Evolutionary conservation across 2,329 filamentous ascomycete genomes (phyloP).

Genomic region (Corinectria fuckeliana): DNA sequence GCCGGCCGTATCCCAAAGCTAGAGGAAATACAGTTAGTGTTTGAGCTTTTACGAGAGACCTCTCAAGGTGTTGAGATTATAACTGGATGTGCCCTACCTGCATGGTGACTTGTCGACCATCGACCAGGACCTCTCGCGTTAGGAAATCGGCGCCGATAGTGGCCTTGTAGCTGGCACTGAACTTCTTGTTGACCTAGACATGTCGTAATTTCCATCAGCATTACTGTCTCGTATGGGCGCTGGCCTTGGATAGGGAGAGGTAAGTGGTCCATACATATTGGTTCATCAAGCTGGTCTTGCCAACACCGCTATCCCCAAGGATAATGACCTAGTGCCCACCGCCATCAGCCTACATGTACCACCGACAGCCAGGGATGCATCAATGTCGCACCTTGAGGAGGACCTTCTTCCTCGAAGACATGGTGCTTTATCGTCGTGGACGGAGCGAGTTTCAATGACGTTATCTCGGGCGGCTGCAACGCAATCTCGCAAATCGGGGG

Average conservation of each 20-base stretch:
- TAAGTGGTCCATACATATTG: slow-evolving; percentile 85
- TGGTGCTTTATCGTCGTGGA: slow-evolving; percentile 49
- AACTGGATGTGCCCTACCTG: slow-evolving; percentile 67
- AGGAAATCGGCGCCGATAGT: slow-evolving; percentile 99
- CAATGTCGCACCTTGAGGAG: slow-evolving; percentile 74
- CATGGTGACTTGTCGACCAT: slow-evolving; percentile 98
- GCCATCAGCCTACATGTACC: slow-evolving; percentile 22
- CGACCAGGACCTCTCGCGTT: slow-evolving; percentile 96
- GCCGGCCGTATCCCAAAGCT: slow-evolving; percentile 98
- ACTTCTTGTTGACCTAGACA: slow-evolving; percentile 97
- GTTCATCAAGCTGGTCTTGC: slow-evolving; percentile 99
- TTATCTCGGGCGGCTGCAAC: slow-evolving; percentile 36
- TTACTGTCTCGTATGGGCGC: slow-evolving; percentile 1
- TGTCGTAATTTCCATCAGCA: slow-evolving; percentile 16
- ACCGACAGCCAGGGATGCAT: neutral
- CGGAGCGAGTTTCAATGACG: slow-evolving; percentile 39
- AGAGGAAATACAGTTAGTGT: slow-evolving; percentile 10
- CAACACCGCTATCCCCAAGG: slow-evolving; percentile 96
- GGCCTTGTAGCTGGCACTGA: slow-evolving; percentile 99
- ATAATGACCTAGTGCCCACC: slow-evolving; percentile 81
- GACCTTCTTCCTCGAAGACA: slow-evolving; percentile 89
- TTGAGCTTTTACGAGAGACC: neutral
- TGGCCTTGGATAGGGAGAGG: slow-evolving; percentile 8
- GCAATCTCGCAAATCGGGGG: slow-evolving; percentile 28
- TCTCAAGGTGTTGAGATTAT: slow-evolving; percentile 20